Conservation (phyloP, 257 asterid genomes). For the Capsicum baccatum region DNA sequence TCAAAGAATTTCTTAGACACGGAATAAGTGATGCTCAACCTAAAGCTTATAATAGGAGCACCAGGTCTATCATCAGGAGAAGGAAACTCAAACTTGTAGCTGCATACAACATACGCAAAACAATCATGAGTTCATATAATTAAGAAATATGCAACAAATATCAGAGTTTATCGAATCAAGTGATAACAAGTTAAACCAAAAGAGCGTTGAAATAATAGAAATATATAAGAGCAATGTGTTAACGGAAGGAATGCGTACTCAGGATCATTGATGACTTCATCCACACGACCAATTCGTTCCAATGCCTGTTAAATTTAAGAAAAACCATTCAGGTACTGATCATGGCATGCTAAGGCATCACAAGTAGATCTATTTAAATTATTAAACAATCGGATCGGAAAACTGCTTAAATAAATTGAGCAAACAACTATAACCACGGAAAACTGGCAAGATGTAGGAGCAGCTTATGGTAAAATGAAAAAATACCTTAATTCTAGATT, state of each 20-base stretch:
- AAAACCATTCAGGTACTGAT: conserved; percentile 19
- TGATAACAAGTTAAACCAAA: conserved; percentile 24
- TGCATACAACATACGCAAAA: conserved; percentile 46
- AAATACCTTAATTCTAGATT: conserved; percentile 94
- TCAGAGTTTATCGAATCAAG: conserved; percentile 20
- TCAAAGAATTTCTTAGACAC: conserved; percentile 10
- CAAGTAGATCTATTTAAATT: conserved; percentile 14
- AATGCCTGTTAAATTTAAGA: conserved; percentile 65
- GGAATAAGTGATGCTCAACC: conserved; percentile 48
- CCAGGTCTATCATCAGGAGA: conserved; percentile 99
- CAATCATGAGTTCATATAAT: conserved; percentile 31
- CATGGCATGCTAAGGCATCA: conserved; percentile 25
- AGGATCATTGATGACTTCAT: conserved; percentile 90
- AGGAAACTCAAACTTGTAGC: conserved; percentile 98
- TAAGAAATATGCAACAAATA: conserved; percentile 6
- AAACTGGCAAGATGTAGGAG: conserved; percentile 30
- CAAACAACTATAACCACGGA: conserved; percentile 1
- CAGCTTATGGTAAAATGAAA: conserved; percentile 12
- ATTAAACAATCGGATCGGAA: neutral
- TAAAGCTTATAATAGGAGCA: conserved; percentile 96
- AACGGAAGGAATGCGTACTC: conserved; percentile 62
- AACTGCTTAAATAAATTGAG: neutral
- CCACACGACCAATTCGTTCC: conserved; percentile 89
- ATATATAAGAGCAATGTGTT: neutral
- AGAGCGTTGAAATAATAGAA: conserved; percentile 29